Conservation (phyloP, 805 yeast species). For the Suhomyces kilbournensis region DNA sequence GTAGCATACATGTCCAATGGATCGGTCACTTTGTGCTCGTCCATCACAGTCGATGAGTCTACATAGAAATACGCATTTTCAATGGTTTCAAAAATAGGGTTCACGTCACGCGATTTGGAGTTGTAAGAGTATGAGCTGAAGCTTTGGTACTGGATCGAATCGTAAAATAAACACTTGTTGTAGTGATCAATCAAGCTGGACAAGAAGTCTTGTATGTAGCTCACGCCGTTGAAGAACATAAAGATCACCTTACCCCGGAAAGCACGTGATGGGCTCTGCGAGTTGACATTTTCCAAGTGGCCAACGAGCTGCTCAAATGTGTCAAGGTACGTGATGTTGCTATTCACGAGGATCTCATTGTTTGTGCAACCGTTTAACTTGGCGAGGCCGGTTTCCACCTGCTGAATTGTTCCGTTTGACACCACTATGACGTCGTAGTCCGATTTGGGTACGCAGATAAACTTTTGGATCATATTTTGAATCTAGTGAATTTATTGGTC, state of each 20-base stretch:
- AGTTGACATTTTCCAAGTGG: conserved; percentile 12
- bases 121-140: neutral
- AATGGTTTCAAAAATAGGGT: conserved; percentile 12
- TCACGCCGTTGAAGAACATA: conserved; percentile 37
- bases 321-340: conserved; percentile 25
- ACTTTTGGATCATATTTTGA: conserved; percentile 33
- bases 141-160: conserved; percentile 4
- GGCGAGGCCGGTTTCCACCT: conserved; percentile 21
- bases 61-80: conserved; percentile 33
- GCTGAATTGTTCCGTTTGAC: conserved; percentile 32
- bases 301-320: conserved; percentile 18
- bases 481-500: conserved; percentile 15
- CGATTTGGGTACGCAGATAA: conserved; percentile 28
- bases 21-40: conserved; percentile 3
- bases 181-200: conserved; percentile 30
- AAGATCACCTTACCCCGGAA: conserved; percentile 32
- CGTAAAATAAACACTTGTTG: conserved; percentile 8
- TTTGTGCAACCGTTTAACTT: conserved; percentile 21
- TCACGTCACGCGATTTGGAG: neutral
- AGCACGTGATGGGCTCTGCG: conserved; percentile 3
- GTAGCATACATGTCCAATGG: conserved; percentile 1
- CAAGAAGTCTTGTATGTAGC: conserved; percentile 29
- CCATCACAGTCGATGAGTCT: conserved; percentile 21
- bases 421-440: conserved; percentile 34
- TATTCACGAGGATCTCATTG: conserved; percentile 20